phyloP scores from a whole-genome alignment of 2,329 filamentous ascomycete species.

The Alternaria alternata region DNA sequence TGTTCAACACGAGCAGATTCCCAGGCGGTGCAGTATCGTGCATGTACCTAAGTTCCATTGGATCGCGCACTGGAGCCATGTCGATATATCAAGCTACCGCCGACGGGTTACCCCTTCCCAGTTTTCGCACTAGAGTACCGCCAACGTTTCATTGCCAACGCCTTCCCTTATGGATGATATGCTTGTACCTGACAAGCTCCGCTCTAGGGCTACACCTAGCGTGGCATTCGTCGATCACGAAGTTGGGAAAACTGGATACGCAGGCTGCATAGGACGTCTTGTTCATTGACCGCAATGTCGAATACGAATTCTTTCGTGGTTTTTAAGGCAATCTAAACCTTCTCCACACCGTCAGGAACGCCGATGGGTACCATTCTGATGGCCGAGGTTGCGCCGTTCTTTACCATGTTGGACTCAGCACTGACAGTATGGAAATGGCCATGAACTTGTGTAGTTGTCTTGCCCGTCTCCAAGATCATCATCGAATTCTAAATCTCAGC shows the following conservation, averaged over 20 bases:
- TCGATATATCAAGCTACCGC: not conserved
- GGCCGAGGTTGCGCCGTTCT: not conserved
- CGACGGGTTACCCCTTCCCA: not conserved
- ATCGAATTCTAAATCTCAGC: no score
- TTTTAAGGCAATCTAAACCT: not conserved
- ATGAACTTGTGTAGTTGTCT: not conserved
- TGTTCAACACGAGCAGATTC: not conserved
- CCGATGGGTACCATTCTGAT: not conserved
- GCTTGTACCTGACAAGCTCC: not conserved
- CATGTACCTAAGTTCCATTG: not conserved
- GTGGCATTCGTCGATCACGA: not conserved
- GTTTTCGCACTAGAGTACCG: not conserved
- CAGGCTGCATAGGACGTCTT: not conserved
- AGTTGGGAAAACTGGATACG: not conserved
- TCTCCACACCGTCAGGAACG: not conserved
- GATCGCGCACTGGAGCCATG: not conserved
- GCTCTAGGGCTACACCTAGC: not conserved
- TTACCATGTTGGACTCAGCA: not conserved
- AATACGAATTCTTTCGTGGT: not conserved
- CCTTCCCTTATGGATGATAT: not conserved
- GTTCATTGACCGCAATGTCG: not conserved
- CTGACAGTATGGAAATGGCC: not conserved
- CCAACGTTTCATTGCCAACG: not conserved
- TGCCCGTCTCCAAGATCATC: not conserved
- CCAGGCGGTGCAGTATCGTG: not conserved